Evolutionary conservation across 208 protist species (phyloP).

Genomic region (Porcisia deanei): DNA sequence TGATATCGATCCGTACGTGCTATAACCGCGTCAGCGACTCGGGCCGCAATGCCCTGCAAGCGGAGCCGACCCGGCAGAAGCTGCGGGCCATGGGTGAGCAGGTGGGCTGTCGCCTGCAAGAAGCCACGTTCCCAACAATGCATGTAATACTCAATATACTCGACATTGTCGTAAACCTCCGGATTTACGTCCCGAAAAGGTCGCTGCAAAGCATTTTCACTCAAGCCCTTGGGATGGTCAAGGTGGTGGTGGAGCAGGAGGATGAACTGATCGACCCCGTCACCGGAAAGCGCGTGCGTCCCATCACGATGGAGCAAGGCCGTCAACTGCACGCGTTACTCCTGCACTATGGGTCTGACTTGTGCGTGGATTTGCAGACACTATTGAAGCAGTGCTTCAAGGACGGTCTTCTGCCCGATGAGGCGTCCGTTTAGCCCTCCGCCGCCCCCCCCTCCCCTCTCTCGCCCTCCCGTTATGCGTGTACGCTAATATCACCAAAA

Average conservation of each 20-base stretch:
- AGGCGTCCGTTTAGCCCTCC: constrained; percentile 60
- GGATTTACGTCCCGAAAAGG: constrained; percentile 91
- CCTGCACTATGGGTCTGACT: constrained; percentile 78
- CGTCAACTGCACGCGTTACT: constrained; percentile 84
- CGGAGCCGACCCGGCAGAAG: constrained; percentile 85
- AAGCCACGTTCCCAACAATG: constrained; percentile 72
- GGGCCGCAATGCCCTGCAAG: constrained; percentile 80
- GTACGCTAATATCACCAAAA: neutral
- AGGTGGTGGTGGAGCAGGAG: constrained; percentile 64
- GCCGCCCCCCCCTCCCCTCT: neutral
- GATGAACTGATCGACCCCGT: constrained; percentile 77
- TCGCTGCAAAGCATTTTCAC: constrained; percentile 69
- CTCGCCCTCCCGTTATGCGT: neutral
- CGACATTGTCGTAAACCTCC: constrained; percentile 81
- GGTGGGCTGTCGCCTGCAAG: constrained; percentile 74
- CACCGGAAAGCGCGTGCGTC: constrained; percentile 62
- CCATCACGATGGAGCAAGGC: constrained; percentile 84
- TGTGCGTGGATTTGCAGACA: constrained; percentile 58
- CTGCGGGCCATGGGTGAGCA: constrained; percentile 87
- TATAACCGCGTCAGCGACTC: constrained; percentile 77
- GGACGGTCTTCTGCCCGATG: constrained; percentile 82
- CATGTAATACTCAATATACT: constrained; percentile 64
- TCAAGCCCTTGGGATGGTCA: constrained; percentile 72
- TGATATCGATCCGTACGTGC: constrained; percentile 73
- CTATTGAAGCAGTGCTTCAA: constrained; percentile 71